Base-by-base conservation (phyloP, 331 rosid species). In the Cydonia oblonga region DNA sequence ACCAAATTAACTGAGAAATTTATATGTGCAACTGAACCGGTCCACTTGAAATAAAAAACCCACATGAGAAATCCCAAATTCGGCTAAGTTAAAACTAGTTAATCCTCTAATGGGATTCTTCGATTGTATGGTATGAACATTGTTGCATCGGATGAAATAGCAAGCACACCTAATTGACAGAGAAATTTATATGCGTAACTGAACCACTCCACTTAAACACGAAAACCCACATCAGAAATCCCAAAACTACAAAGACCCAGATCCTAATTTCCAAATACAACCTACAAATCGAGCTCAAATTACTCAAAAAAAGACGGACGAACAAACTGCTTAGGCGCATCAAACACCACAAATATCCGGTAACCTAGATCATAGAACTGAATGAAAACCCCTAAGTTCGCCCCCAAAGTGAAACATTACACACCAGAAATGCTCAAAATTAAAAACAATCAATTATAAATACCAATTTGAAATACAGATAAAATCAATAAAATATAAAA, bases 231-330 rank as follows among this genome's bases (percentile, higher is more conserved):
- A 18, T 29, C 66, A 29, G 66, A 62, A 62, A 62, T 16, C 40
- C 38, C 10, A 18, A 28, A 10, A 13, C 20, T 54, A 24, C 61
- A 70, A 69, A 13, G 61, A 46, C 56, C 69, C 81, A 71, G 66
- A 66, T 78, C 65, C 53, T 78, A 66, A 66, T 28, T 16, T 66
- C 54, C 32, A 62, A 73, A 35, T 14, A 74, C 1, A 56, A 14
- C 7, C 75, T 62, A 59, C 42, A 58, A 74, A 44, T 58, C 60
- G 56, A 69, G 62, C 77, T 38, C 74, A 1, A 51, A 58, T 35
- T 54, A 28, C 53, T 44, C 40, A 59, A 22, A 19, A 28, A 35
- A 65, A 30, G 18, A 59, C 42, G 42, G 63, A 61, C 28, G 13
- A 63, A 33, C 59, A 64, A 54, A 53, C 72, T 61, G n/a, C 46